Evolutionary conservation across 2,329 filamentous ascomycete genomes (phyloP).

Genomic region (Scytalidium lignicola): DNA sequence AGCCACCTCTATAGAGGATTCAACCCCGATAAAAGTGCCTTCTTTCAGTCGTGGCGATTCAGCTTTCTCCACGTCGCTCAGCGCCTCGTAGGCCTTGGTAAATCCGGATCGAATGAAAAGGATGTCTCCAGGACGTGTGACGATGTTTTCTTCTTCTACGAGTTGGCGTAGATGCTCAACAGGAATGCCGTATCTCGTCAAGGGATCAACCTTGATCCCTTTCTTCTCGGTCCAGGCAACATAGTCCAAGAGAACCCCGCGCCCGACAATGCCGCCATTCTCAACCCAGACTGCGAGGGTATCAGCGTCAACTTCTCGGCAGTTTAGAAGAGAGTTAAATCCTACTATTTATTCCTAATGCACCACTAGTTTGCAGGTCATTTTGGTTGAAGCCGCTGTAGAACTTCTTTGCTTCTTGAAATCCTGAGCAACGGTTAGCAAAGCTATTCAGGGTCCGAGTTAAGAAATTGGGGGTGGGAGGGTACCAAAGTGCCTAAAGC

Average conservation of each 20-base stretch:
- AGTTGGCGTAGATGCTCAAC: constrained; percentile 29
- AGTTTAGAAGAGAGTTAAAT: constrained; percentile 1
- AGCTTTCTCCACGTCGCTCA: constrained; percentile 26
- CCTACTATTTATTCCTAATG: constrained; percentile 22
- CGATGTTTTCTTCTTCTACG: constrained; percentile 16
- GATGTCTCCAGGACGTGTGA: constrained; percentile 28
- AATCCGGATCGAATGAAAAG: constrained; percentile 35
- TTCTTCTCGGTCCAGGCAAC: constrained; percentile 51
- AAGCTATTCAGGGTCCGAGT: background rate
- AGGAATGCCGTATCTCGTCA: constrained; percentile 33
- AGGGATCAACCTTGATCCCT: constrained; percentile 50
- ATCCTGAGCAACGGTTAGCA: constrained; percentile 15
- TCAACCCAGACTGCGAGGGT: constrained; percentile 29
- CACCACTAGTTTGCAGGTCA: constrained; percentile 14
- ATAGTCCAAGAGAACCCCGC: constrained; percentile 49
- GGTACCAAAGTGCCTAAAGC: constrained; percentile 33
- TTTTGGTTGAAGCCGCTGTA: constrained; percentile 29
- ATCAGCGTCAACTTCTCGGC: background rate
- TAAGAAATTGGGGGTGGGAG: no score
- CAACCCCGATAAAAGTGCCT: constrained; percentile 32
- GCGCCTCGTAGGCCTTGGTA: constrained; percentile 25
- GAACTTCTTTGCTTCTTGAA: constrained; percentile 26
- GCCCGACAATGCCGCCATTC: constrained; percentile 42
- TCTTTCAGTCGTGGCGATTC: constrained; percentile 15
- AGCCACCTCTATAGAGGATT: constrained; percentile 27